A percentile compares a stretch with the other conserved stretches of the same genome.
Conservation (phyloP, 2,329 filamentous ascomycete species). For the Erysiphe neolycopersici region DNA sequence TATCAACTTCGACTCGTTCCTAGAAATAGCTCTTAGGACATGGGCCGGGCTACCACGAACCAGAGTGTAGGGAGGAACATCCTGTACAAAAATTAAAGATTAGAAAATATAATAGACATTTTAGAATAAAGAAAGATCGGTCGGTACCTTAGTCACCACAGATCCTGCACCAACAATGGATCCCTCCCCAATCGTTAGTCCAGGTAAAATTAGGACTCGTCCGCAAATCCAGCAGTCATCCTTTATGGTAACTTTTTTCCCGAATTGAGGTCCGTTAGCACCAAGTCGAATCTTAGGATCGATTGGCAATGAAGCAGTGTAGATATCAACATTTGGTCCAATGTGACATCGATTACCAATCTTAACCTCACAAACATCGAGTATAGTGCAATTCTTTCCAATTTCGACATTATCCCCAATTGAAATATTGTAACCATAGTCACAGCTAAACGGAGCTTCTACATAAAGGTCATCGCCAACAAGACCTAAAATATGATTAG, state of each 20-base stretch:
- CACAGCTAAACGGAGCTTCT: slow-evolving; percentile 71
- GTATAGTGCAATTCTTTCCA: slow-evolving; percentile 57
- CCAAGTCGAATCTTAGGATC: slow-evolving; percentile 52
- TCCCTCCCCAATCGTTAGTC: slow-evolving; percentile 24
- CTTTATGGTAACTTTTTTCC: slow-evolving; percentile 44
- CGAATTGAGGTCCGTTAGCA: slow-evolving; percentile 42
- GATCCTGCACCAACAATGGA: slow-evolving; percentile 26
- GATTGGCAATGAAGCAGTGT: slow-evolving; percentile 44
- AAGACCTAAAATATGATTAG: slow-evolving; percentile 17
- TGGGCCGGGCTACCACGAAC: slow-evolving; percentile 13
- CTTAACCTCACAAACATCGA: slow-evolving; percentile 60
- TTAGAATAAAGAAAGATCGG: background rate
- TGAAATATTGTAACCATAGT: slow-evolving; percentile 85
- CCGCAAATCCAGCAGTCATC: slow-evolving; percentile 41
- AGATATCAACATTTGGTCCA: slow-evolving; percentile 67
- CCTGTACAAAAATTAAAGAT: slow-evolving; percentile 4
- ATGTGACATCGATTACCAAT: slow-evolving; percentile 58
- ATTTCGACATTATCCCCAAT: slow-evolving; percentile 70
- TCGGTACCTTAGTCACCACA: slow-evolving; percentile 23
- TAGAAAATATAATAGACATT: background rate
- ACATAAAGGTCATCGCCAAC: slow-evolving; percentile 55
- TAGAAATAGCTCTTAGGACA: slow-evolving; percentile 11
- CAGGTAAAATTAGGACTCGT: slow-evolving; percentile 31
- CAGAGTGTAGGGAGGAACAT: slow-evolving; percentile 14
- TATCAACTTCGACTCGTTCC: too few relatives aligned